A percentile compares a stretch with the other conserved stretches of the same genome.
Conservation (phyloP, 208 protist genomes). For the Naegleria fowleri region DNA sequence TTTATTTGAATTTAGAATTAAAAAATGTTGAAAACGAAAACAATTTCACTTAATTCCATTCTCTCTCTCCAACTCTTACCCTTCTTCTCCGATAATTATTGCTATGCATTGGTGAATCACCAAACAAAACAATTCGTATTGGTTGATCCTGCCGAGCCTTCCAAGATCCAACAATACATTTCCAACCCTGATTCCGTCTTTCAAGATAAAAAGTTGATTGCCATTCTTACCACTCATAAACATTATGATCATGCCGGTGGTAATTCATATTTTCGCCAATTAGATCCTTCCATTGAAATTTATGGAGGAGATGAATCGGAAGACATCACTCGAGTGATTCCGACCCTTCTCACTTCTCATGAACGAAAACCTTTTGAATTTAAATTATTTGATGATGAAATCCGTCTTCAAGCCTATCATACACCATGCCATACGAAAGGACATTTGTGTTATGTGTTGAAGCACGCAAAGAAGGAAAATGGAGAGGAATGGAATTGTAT, state of each 20-base stretch:
- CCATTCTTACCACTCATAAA: background rate
- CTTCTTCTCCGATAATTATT: background rate
- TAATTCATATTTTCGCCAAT: background rate
- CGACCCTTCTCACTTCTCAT: background rate
- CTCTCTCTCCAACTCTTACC: background rate
- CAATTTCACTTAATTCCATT: background rate
- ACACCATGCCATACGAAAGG: conserved; percentile 4
- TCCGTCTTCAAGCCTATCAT: background rate
- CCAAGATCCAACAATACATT: background rate
- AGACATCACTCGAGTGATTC: background rate
- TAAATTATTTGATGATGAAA: background rate
- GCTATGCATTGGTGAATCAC: background rate
- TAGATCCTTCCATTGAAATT: background rate
- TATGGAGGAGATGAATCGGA: background rate
- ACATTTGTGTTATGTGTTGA: background rate
- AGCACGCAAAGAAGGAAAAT: background rate
- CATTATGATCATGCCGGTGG: conserved; percentile 12
- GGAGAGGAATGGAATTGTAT: background rate
- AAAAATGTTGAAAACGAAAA: background rate
- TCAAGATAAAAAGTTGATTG: background rate
- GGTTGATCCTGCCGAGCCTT: background rate
- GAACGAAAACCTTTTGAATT: background rate
- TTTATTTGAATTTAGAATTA: too few relatives aligned
- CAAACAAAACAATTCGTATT: background rate
- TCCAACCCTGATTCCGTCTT: background rate